Base-by-base conservation (phyloP, 306 rosid species). In the Corylus avellana region DNA sequence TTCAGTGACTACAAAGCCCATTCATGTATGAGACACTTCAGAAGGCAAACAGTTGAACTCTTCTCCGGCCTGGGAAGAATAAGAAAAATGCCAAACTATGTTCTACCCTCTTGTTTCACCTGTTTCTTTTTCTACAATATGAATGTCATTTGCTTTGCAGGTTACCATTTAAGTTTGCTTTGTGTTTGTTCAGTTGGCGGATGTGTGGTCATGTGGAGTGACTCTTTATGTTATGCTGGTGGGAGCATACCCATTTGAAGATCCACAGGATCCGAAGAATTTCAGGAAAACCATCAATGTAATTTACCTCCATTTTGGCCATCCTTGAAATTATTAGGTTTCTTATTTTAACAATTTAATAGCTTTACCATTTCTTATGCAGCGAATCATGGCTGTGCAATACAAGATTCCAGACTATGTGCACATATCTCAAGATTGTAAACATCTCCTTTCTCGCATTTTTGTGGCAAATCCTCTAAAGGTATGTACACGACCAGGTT, bases 121-220 rank as follows among this genome's bases (percentile, higher is more conserved):
- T 76, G 74, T 63, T 55, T 78, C 61, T 54, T 47, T 63, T 53
- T 44, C 55, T 81, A 16, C 73, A 75, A 57, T 39, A 49, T 48
- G 29, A 70, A 35, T 56, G 17, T 12, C 77, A 39, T 66, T 82
- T 57, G 47, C 79, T 75, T 56, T 75, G 27, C 27, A 37, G 29
- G 27, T 67, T 7, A 32, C 25, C 18, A 39, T 9, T 8, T 42
- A 39, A 81, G 68, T 59, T 50, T 29, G 56, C 18, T 81, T 77
- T 47, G 32, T 84, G 59, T 64, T n/a, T 74, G 17, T 85, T 77
- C 85, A 92, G 97, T 72, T 90, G 83, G 97, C 97, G 22, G 97
- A 92, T 87, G 97, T 92, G 61, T 92, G 97, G 97, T 92, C 97
- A 17, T 90, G 97, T 84, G 97, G 97, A 75, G 97, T 89, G 70